Percentiles rank a stretch among this genome's conserved stretches.
Evolutionary conservation across 208 protist species (phyloP).

Genomic region (Porcisia deanei): DNA sequence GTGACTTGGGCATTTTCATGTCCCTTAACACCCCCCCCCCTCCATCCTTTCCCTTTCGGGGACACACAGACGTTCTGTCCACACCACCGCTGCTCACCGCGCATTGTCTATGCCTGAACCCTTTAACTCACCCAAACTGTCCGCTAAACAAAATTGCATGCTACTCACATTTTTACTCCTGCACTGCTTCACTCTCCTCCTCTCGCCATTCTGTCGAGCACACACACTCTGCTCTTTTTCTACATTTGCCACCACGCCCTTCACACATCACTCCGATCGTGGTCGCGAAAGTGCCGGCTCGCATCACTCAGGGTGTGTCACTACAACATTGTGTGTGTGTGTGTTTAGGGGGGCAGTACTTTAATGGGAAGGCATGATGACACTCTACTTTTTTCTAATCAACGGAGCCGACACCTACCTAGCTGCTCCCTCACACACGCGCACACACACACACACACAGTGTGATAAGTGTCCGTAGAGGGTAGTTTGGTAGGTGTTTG

Average conservation of each 20-base stretch:
- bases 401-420: background rate
- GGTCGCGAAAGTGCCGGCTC: background rate
- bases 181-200: no score
- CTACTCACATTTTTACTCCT: no score
- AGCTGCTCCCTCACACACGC: background rate
- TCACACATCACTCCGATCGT: background rate
- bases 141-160: no score
- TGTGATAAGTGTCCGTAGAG: background rate
- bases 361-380: background rate
- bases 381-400: slow-evolving; percentile 9
- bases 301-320: background rate
- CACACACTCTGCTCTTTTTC: no score
- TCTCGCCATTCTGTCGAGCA: no score
- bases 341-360: no score
- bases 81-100: no score
- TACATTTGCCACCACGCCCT: no score
- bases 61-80: no score
- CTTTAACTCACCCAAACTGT: no score
- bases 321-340: background rate
- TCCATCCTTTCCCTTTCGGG: background rate
- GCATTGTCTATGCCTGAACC: no score
- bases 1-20: no score
- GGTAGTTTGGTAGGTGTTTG: background rate
- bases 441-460: background rate
- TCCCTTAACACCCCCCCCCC: background rate